phyloP scores from a whole-genome alignment of 768 basidiomycete species.

The Suillus clintonianus region DNA sequence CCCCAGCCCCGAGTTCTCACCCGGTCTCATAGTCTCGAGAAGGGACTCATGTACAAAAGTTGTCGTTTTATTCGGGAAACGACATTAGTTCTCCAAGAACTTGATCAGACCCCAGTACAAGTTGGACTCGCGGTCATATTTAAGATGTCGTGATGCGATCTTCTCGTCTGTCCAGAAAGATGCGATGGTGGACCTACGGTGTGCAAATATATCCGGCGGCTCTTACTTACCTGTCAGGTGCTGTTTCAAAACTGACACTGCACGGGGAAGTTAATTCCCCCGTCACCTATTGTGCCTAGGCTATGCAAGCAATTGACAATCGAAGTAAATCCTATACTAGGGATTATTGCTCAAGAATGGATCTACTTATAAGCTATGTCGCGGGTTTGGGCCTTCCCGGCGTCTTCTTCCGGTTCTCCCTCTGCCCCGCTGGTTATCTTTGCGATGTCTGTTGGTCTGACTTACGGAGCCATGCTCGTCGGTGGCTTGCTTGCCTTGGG shows the following conservation, averaged over 20 bases:
- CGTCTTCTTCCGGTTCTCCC: neutral
- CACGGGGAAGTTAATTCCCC: neutral
- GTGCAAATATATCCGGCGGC: neutral
- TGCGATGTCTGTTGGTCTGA: slow-evolving; percentile 9
- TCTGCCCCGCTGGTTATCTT: neutral
- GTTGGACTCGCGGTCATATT: neutral
- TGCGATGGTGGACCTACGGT: neutral
- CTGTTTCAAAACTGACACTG: neutral
- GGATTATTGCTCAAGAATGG: neutral
- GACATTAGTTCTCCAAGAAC: too few relatives aligned
- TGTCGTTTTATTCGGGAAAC: too few relatives aligned
- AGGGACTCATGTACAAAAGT: neutral
- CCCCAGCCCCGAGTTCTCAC: neutral
- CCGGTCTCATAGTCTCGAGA: neutral
- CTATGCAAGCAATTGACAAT: neutral
- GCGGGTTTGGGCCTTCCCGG: neutral
- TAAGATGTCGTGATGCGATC: neutral
- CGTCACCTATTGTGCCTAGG: neutral
- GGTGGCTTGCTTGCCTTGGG: slow-evolving; percentile 24
- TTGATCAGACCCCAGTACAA: neutral
- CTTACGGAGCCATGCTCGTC: slow-evolving; percentile 21
- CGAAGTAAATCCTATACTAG: neutral
- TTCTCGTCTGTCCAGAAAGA: neutral
- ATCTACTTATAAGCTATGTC: slow-evolving; percentile 6
- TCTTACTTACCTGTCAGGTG: neutral